These are phyloP conservation scores for Stylosanthes scabra DNA, from an alignment of 331 rosid genomes.

Conservation along the genomic window DNA sequence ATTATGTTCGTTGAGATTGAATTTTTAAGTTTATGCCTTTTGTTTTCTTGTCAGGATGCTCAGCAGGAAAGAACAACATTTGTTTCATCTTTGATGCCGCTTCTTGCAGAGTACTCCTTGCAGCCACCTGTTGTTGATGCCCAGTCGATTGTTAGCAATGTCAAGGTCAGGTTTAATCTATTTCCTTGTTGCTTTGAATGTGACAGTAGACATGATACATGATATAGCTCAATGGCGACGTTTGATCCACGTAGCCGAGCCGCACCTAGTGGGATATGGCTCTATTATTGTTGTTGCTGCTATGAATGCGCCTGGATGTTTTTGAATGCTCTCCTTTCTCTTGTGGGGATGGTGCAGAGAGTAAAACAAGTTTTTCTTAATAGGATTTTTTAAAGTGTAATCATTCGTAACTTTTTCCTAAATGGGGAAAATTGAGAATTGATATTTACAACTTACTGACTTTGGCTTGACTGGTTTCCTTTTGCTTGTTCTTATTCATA, in stretches of 20 bases:
- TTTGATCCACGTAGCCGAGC: too few species aligned
- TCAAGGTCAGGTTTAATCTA: slow-evolving; percentile 69
- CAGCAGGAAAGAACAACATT: slow-evolving; percentile 95
- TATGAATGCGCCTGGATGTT: slow-evolving; percentile 27
- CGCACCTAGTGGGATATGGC: too few species aligned
- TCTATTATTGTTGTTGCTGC: too few species aligned
- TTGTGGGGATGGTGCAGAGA: not conserved
- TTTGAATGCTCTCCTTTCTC: slow-evolving; percentile 12
- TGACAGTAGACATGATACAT: too few species aligned
- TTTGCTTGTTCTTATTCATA: not conserved
- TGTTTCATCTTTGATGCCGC: slow-evolving; percentile 88
- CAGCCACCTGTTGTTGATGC: slow-evolving; percentile 89
- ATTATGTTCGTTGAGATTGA: slow-evolving; percentile 27
- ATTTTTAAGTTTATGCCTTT: slow-evolving; percentile 26
- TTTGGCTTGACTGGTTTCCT: not conserved
- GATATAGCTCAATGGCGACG: too few species aligned
- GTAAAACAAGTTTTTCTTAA: not conserved
- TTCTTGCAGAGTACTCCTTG: slow-evolving; percentile 90
- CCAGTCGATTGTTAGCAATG: slow-evolving; percentile 90
- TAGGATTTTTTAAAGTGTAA: slow-evolving; percentile 2
- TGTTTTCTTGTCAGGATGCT: slow-evolving; percentile 72
- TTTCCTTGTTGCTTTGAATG: slow-evolving; percentile 9
- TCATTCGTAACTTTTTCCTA: not conserved
- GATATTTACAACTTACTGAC: not conserved
- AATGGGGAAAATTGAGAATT: not conserved